These are phyloP conservation scores for Trametes polyzona DNA, from an alignment of 1,284 basidiomycete genomes.

Conservation along the genomic window DNA sequence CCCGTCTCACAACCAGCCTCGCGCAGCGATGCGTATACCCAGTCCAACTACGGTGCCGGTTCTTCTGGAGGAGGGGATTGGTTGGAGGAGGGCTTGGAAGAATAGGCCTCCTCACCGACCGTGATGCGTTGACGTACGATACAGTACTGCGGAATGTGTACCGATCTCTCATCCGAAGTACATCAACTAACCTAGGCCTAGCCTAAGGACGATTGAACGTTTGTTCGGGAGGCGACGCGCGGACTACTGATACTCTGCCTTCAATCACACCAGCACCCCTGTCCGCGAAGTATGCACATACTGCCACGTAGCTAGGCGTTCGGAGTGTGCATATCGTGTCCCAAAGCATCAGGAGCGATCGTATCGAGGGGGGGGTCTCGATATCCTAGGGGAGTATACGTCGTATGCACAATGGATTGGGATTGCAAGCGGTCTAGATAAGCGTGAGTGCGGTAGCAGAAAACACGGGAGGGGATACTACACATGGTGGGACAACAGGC, in stretches of 20 bases:
- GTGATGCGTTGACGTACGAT: neutral
- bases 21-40: neutral
- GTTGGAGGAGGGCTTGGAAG: slow-evolving; percentile 44
- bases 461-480: slow-evolving; percentile 4
- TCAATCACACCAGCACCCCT: too few species aligned
- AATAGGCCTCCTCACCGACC: neutral
- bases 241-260: too few species aligned
- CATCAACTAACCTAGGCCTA: too few species aligned
- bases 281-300: too few species aligned
- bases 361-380: neutral
- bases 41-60: slow-evolving; percentile 17
- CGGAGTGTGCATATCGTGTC: too few species aligned
- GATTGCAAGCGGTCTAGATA: slow-evolving; percentile 12
- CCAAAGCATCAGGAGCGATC: too few species aligned
- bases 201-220: too few species aligned
- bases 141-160: neutral
- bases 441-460: slow-evolving; percentile 13
- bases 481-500: slow-evolving; percentile 13
- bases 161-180: too few species aligned
- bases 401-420: neutral
- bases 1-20: neutral
- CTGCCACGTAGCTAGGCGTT: too few species aligned
- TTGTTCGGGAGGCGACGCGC: too few species aligned
- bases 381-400: neutral
- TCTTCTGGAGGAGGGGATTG: slow-evolving; percentile 33